Base-by-base conservation (phyloP, 768 basidiomycete species). In the Lactifluus subvellereus region DNA sequence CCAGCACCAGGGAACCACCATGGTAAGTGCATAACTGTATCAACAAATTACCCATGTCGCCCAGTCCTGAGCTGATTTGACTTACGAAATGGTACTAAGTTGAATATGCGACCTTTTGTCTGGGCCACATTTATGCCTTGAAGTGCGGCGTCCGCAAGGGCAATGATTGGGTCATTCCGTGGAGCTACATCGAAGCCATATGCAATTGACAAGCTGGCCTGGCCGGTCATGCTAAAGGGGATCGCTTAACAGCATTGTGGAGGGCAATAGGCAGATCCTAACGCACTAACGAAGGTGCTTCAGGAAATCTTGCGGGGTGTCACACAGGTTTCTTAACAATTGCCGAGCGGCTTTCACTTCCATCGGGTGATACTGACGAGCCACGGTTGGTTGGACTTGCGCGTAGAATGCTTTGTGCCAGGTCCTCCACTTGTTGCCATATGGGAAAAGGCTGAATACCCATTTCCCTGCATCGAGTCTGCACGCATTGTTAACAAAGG, bases 111-210 rank as follows among this genome's bases (percentile, higher is more conserved):
- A 40, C 73, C 67, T 6, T 79, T 79, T 0, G 77, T 67, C 1
- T 72, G 70, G 0, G 78, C 78, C 18, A 66, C 62, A 6, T 65
- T 67, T 40, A 78, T 61, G 6, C 70, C 70, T 6, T 72, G 61
- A 10, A 77, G 67, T 3, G 79, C 77, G 6, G 74, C 68, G 35
- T 80, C 76, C 0, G 78, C 79, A 1, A 77, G 69, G 0, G 69
- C 65, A 38, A 84, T 72, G 64, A 77, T 78, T 3, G 80, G 78
- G 66, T 84, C 83, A 57, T 78, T 68, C 14, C 69, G 54, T 0
- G 77, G 70, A 35, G 72, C 60, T 9, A 79, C 72, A 13, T 77
- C 68, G n/a, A 82, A 72, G 0, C 82, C 83, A 64, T 84, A 83
- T 0, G 78, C 76, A 7, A 81, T 61, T 0, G 74, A 74, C 54